These are phyloP conservation scores for Tolypocladium amazonense DNA, from an alignment of 2,329 filamentous ascomycete genomes.

Conservation along the genomic window DNA sequence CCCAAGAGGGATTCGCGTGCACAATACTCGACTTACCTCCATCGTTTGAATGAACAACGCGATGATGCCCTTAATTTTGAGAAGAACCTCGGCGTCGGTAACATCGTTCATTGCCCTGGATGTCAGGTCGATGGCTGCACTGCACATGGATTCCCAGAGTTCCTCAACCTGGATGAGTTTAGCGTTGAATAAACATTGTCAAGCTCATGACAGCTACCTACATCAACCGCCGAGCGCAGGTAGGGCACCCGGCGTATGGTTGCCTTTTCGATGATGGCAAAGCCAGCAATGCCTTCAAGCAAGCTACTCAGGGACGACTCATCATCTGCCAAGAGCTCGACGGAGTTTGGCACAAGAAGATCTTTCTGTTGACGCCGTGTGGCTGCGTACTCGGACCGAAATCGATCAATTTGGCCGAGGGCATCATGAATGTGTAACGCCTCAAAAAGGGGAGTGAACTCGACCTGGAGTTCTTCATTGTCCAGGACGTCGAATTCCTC, in stretches of 20 bases:
- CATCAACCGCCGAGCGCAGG: constrained; percentile 72
- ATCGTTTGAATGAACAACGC: constrained; percentile 96
- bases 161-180: constrained; percentile 66
- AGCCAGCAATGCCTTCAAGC: constrained; percentile 87
- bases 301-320: constrained; percentile 79
- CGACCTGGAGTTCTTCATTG: constrained; percentile 89
- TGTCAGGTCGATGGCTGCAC: constrained; percentile 72
- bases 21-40: constrained; percentile 53
- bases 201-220: constrained; percentile 29
- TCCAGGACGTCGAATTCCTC: constrained; percentile 94
- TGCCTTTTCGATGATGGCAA: constrained; percentile 90
- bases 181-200: neutral
- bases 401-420: constrained; percentile 82
- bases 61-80: constrained; percentile 92
- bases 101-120: constrained; percentile 67
- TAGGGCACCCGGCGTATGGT: constrained; percentile 83
- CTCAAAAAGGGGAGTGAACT: constrained; percentile 91
- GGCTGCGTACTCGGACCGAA: constrained; percentile 81
- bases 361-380: constrained; percentile 90
- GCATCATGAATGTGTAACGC: constrained; percentile 95
- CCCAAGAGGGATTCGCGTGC: constrained; percentile 17
- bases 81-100: constrained; percentile 76
- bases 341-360: constrained; percentile 63
- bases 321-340: constrained; percentile 73
- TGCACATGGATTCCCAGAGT: constrained; percentile 97